Conservation (phyloP, 306 rosid genomes). For the Citrullus colocynthis region DNA sequence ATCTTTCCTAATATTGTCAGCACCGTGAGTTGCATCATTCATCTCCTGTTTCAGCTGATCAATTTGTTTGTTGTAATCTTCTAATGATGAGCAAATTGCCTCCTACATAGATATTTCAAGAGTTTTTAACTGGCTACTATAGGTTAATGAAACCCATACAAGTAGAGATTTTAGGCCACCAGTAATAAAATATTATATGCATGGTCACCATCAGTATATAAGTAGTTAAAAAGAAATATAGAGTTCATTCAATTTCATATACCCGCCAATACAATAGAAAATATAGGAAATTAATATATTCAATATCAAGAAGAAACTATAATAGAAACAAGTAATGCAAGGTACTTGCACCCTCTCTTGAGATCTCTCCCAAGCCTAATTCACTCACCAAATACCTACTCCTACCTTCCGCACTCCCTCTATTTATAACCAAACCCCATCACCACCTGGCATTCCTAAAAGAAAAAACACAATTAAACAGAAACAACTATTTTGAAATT, state of each 20-base stretch:
- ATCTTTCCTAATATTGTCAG: conserved; percentile 92
- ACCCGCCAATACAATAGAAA: background rate
- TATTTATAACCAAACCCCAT: too few relatives aligned
- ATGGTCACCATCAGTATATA: background rate
- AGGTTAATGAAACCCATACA: conserved; percentile 1
- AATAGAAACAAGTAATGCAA: too few relatives aligned
- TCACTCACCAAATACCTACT: too few relatives aligned
- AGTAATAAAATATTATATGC: background rate
- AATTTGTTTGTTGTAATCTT: conserved; percentile 97
- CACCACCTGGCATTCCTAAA: too few relatives aligned
- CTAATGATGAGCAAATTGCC: conserved; percentile 89
- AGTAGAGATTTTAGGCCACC: background rate
- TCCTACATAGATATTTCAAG: conserved; percentile 36
- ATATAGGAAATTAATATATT: background rate
- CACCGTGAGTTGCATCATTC: conserved; percentile 98
- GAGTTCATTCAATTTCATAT: background rate
- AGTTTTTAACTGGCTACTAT: background rate
- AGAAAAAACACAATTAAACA: background rate
- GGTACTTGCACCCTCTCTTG: too few relatives aligned
- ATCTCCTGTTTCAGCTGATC: conserved; percentile 88
- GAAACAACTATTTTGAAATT: background rate
- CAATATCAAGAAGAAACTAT: too few relatives aligned
- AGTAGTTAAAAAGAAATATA: background rate
- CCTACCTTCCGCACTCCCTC: too few relatives aligned
- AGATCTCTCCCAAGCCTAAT: too few relatives aligned